Evolutionary conservation across 805 yeast genomes (phyloP).

Genomic region (Phaffomyces thermotolerans): DNA sequence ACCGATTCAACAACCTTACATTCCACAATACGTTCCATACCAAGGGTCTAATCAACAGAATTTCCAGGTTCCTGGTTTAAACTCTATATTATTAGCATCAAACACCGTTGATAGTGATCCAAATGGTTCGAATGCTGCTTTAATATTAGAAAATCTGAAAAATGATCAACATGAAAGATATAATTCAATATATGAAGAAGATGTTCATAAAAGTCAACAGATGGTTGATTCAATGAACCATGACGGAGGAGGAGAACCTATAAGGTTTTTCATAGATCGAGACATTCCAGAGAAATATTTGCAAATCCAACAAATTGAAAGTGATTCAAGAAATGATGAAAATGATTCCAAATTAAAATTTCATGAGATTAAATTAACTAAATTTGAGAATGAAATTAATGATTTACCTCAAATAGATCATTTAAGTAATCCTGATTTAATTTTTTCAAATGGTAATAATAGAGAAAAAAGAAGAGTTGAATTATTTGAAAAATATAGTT

Average conservation of each 20-base stretch:
- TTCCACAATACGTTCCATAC: background rate
- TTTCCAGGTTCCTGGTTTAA: background rate
- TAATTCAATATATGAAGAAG: too few relatives aligned
- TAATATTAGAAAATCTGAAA: background rate
- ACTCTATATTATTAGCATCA: background rate
- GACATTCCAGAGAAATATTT: background rate
- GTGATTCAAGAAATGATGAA: background rate
- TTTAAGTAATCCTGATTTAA: slow-evolving; percentile 8
- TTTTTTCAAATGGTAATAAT: slow-evolving; percentile 24
- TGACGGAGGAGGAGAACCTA: background rate
- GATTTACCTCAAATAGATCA: background rate
- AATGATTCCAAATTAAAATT: too few relatives aligned
- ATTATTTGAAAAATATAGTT: slow-evolving; percentile 18
- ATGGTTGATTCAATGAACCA: too few relatives aligned
- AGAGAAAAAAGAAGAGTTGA: slow-evolving; percentile 23
- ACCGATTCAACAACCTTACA: background rate
- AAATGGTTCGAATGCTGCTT: slow-evolving; percentile 2
- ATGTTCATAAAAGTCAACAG: background rate
- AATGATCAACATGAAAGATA: background rate
- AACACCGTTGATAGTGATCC: slow-evolving; percentile 1
- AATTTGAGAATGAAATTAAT: too few relatives aligned
- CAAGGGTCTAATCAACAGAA: background rate
- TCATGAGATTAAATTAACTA: too few relatives aligned
- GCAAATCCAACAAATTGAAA: background rate
- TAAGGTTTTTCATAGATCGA: slow-evolving; percentile 5